A percentile compares a stretch with the other conserved stretches of the same genome.
phyloP scores from a whole-genome alignment of 352 stramenopile species.

The Pythium chondricola region DNA sequence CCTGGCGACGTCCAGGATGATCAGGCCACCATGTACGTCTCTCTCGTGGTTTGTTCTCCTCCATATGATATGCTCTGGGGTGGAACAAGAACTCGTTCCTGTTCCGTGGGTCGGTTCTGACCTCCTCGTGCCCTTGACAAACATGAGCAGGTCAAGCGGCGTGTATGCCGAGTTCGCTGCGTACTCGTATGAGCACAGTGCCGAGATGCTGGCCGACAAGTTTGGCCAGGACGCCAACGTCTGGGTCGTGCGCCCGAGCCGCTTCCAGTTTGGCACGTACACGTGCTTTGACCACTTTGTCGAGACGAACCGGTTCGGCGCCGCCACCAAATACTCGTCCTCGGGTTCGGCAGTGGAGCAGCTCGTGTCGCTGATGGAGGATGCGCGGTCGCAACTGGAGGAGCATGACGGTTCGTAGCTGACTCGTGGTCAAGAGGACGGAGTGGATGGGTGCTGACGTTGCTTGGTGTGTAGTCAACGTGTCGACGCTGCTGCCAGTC shows the following conservation, averaged over 20 bases:
- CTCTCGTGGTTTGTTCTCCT: no score
- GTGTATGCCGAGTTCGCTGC: slow-evolving; percentile 35
- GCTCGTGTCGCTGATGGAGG: slow-evolving; percentile 13
- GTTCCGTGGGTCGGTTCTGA: no score
- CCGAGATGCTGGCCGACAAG: slow-evolving; percentile 35
- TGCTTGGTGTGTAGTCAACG: slow-evolving; percentile 23
- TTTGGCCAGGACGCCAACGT: slow-evolving; percentile 48
- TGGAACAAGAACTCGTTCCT: no score
- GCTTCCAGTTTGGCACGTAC: slow-evolving; percentile 37
- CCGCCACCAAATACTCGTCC: slow-evolving; percentile 33
- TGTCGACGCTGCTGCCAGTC: slow-evolving; percentile 44
- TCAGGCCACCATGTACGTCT: slow-evolving; percentile 35
- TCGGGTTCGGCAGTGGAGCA: slow-evolving; percentile 13
- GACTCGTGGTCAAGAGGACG: no score
- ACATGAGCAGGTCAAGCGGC: slow-evolving; percentile 17
- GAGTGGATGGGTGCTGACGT: no score
- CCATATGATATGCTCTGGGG: no score
- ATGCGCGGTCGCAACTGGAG: slow-evolving; percentile 2
- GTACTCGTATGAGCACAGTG: slow-evolving; percentile 52
- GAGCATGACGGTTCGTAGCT: slow-evolving; percentile 3
- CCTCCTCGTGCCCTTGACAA: not conserved
- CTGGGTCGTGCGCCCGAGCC: slow-evolving; percentile 46
- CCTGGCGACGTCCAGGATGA: slow-evolving; percentile 65
- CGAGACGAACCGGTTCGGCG: slow-evolving; percentile 43
- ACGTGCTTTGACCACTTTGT: slow-evolving; percentile 68